phyloP scores from a whole-genome alignment of 805 yeast species.

The Aciculoconidium aculeatum region DNA sequence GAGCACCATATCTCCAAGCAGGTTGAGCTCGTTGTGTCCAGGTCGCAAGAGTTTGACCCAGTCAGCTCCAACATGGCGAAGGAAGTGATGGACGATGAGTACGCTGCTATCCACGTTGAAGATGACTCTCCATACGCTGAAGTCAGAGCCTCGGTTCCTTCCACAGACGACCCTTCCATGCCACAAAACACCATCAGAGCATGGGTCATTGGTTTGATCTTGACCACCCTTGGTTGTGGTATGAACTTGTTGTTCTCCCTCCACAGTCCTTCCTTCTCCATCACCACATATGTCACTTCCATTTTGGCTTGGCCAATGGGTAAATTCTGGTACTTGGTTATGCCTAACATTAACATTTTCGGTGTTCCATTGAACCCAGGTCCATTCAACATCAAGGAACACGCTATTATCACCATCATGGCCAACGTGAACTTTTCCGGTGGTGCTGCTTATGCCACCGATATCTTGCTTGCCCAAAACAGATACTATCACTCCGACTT shows the following conservation, averaged over 20 bases:
- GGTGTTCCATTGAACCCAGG: constrained; percentile 49
- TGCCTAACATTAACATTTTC: constrained; percentile 30
- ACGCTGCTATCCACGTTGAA: constrained; percentile 37
- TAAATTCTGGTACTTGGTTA: constrained; percentile 34
- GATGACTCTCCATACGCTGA: constrained; percentile 57
- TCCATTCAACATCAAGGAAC: constrained; percentile 60
- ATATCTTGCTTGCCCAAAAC: constrained; percentile 48
- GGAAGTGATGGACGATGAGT: constrained; percentile 25
- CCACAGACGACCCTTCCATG: constrained; percentile 44
- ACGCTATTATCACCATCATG: constrained; percentile 49
- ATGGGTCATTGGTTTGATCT: constrained; percentile 45
- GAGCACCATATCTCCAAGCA: background rate
- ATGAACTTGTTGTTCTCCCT: constrained; percentile 55
- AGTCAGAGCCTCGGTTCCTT: constrained; percentile 57
- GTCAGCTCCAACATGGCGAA: constrained; percentile 21
- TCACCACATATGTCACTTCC: constrained; percentile 51
- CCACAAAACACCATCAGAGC: constrained; percentile 51
- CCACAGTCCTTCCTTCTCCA: constrained; percentile 48
- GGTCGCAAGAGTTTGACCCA: constrained; percentile 29
- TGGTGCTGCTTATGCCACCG: constrained; percentile 52
- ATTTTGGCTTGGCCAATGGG: constrained; percentile 61
- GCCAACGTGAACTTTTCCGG: constrained; percentile 37
- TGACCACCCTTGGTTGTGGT: constrained; percentile 52
- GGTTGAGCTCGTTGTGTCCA: constrained; percentile 13
- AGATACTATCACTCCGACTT: constrained; percentile 40